Percentiles rank a stretch among this genome's conserved stretches.
Evolutionary conservation across 148 eudicot genomes (phyloP).

Genomic region (Hydrangea macrophylla): DNA sequence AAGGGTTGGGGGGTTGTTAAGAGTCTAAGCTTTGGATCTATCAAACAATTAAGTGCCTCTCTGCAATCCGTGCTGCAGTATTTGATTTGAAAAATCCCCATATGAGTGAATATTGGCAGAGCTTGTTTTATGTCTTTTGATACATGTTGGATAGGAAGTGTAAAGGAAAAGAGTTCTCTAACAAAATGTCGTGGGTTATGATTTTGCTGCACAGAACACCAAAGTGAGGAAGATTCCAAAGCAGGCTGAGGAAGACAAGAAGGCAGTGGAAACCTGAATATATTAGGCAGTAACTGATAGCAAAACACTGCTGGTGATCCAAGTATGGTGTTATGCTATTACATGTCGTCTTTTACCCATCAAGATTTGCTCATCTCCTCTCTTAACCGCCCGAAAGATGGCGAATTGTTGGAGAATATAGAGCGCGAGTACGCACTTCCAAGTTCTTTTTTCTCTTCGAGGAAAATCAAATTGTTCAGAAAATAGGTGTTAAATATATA

Average conservation of each 20-base stretch:
- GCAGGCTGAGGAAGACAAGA: neutral
- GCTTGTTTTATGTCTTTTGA: neutral
- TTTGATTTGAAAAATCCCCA: too few species aligned
- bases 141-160: too few species aligned
- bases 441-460: neutral
- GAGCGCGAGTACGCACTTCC: neutral
- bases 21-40: too few species aligned
- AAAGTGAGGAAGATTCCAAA: neutral
- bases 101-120: neutral
- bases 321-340: too few species aligned
- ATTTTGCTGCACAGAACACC: slow-evolving; percentile 4
- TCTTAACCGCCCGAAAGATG: too few species aligned
- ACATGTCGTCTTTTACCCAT: neutral
- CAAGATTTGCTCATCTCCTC: too few species aligned
- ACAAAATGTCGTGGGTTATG: neutral
- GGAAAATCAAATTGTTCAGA: neutral
- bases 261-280: neutral
- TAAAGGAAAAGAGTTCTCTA: neutral
- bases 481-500: too few species aligned
- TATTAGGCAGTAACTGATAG: neutral
- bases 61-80: too few species aligned
- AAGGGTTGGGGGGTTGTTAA: too few species aligned
- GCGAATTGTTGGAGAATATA: too few species aligned
- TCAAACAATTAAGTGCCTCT: too few species aligned
- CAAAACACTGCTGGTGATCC: neutral